A percentile compares a stretch with the other conserved stretches of the same genome.
Evolutionary conservation across 2,329 filamentous ascomycete species (phyloP).

Genomic region (Coniella lustricola): DNA sequence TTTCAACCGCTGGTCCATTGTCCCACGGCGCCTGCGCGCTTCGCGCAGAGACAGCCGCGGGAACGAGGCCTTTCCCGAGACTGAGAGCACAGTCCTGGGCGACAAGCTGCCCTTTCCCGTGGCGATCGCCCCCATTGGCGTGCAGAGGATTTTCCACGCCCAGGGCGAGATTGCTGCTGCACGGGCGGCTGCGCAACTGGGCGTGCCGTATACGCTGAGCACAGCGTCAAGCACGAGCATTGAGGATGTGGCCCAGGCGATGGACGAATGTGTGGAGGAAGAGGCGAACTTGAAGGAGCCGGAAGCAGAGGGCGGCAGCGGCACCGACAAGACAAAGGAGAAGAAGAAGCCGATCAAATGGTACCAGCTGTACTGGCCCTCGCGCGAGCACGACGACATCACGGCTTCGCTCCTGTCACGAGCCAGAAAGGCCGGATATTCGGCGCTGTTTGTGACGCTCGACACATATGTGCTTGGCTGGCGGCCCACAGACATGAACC

Average conservation of each 20-base stretch:
- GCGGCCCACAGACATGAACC: constrained; percentile 32
- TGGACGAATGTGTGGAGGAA: constrained; percentile 17
- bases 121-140: constrained; percentile 58
- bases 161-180: constrained; percentile 57
- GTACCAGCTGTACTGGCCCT: constrained; percentile 53
- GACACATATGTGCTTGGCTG: constrained; percentile 53
- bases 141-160: constrained; percentile 56
- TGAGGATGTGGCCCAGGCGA: constrained; percentile 39
- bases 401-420: constrained; percentile 41
- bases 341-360: constrained; percentile 29
- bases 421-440: constrained; percentile 39
- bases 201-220: constrained; percentile 53
- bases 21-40: constrained; percentile 8
- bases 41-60: constrained; percentile 1
- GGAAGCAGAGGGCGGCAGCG: constrained; percentile 5
- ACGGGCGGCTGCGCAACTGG: constrained; percentile 40
- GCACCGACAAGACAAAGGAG: constrained; percentile 7
- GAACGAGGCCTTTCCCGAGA: constrained; percentile 19
- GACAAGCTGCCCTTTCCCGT: constrained; percentile 46
- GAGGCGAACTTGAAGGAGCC: background rate
- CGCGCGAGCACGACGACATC: constrained; percentile 44
- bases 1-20: constrained; percentile 13
- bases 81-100: constrained; percentile 48
- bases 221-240: constrained; percentile 53
- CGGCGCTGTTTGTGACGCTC: constrained; percentile 51